Conservation (phyloP, 345 rosid species). For the Zanthoxylum bungeanum region DNA sequence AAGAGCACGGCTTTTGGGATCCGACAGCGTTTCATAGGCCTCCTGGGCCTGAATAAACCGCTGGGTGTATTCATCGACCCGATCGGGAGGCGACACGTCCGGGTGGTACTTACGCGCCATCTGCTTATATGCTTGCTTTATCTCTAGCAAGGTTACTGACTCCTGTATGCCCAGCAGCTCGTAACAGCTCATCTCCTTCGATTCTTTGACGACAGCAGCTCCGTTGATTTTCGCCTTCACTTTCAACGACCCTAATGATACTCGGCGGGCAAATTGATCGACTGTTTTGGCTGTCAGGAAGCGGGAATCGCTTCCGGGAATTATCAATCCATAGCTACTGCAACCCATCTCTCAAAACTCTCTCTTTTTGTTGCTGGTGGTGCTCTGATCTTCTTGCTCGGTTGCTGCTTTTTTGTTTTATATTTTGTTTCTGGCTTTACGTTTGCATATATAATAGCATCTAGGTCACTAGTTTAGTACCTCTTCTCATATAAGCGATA, state of each 20-base stretch:
- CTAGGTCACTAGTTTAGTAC: too few relatives aligned
- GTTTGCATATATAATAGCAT: too few relatives aligned
- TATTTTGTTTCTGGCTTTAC: not conserved
- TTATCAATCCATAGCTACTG: slow-evolving; percentile 26
- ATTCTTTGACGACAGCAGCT: slow-evolving; percentile 9
- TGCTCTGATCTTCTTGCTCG: not conserved
- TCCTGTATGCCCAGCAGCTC: slow-evolving; percentile 72
- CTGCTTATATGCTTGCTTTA: slow-evolving; percentile 89
- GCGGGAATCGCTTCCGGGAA: slow-evolving; percentile 38
- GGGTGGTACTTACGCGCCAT: slow-evolving; percentile 91
- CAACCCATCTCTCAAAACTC: slow-evolving; percentile 26
- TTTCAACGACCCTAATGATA: slow-evolving; percentile 29
- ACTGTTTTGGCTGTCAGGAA: slow-evolving; percentile 21
- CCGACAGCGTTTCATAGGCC: too few relatives aligned
- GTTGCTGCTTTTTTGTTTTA: not conserved
- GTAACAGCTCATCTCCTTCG: slow-evolving; percentile 49
- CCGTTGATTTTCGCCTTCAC: slow-evolving; percentile 38
- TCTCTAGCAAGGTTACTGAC: slow-evolving; percentile 52
- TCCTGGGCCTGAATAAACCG: slow-evolving; percentile 67
- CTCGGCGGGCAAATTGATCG: too few relatives aligned
- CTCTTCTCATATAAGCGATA: not conserved
- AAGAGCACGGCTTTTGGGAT: too few relatives aligned
- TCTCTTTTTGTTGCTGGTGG: not conserved
- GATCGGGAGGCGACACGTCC: slow-evolving; percentile 90
- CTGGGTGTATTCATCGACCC: slow-evolving; percentile 64